Conservation (phyloP, 768 basidiomycete species). For the Glaciozyma martinii region DNA sequence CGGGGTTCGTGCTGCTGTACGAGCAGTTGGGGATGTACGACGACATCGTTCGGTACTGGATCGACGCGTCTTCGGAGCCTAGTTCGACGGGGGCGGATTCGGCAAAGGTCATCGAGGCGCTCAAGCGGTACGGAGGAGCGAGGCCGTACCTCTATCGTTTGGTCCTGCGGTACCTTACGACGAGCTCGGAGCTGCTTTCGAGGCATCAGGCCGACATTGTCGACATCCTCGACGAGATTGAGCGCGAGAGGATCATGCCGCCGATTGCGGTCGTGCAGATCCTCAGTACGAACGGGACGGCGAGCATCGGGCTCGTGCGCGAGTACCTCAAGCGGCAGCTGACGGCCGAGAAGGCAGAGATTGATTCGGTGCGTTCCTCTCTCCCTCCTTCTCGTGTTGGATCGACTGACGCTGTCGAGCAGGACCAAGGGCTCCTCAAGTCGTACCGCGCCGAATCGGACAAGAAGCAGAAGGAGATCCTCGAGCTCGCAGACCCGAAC, state of each 20-base stretch:
- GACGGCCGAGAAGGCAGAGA: constrained; percentile 60
- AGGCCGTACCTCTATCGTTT: constrained; percentile 74
- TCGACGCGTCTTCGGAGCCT: constrained; percentile 13
- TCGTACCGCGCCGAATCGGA: constrained; percentile 81
- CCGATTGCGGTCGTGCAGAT: constrained; percentile 85
- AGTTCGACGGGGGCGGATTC: constrained; percentile 40
- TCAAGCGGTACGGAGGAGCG: constrained; percentile 60
- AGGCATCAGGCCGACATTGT: constrained; percentile 64
- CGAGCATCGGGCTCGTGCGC: constrained; percentile 84
- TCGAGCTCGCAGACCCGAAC: constrained; percentile 65
- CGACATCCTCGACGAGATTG: constrained; percentile 64
- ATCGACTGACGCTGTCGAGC: background rate
- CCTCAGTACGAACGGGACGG: constrained; percentile 75
- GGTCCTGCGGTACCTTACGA: constrained; percentile 80
- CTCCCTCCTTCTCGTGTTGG: background rate
- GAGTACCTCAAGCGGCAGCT: constrained; percentile 80
- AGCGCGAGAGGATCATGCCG: constrained; percentile 71
- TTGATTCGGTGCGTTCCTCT: constrained; percentile 59
- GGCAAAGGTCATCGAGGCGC: constrained; percentile 58
- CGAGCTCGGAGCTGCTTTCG: constrained; percentile 60
- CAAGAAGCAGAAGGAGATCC: constrained; percentile 68
- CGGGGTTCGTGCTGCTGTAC: constrained; percentile 81
- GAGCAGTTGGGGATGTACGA: constrained; percentile 93
- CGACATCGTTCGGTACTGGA: constrained; percentile 64
- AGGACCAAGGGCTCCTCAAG: constrained; percentile 79